Conservation (phyloP, 441 rosid species). For the Adansonia madagascariensis region DNA sequence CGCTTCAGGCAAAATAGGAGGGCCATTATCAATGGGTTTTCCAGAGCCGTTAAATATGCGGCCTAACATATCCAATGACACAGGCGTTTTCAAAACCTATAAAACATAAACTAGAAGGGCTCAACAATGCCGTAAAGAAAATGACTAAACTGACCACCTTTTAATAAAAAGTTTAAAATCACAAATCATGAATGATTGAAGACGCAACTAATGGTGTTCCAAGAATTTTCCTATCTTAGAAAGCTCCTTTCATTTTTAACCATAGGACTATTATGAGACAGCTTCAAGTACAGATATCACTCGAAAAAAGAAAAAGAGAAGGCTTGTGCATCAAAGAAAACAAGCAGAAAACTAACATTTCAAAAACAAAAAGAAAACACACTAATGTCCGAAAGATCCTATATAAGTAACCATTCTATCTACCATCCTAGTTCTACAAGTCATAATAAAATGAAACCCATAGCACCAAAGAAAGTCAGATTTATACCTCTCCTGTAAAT, state of each 20-base stretch:
- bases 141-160: not conserved
- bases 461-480: not conserved
- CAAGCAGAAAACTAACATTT: not conserved
- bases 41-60: constrained; percentile 99
- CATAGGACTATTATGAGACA: not conserved
- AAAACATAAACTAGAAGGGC: constrained; percentile 26
- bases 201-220: not conserved
- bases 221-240: not conserved
- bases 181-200: not conserved
- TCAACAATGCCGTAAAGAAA: not conserved
- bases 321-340: not conserved
- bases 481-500: constrained; percentile 79
- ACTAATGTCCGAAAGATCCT: not conserved
- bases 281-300: not conserved
- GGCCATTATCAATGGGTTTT: constrained; percentile 99
- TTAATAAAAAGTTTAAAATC: not conserved
- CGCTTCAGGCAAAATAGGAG: constrained; percentile 96
- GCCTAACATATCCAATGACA: constrained; percentile 39
- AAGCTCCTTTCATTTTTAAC: constrained; percentile 9
- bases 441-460: not conserved
- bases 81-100: constrained; percentile 24
- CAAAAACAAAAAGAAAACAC: not conserved
- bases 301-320: not conserved
- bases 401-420: not conserved
- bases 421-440: not conserved